Conservation (phyloP, 1,139 yeast species). For the Geotrichum europaeum region DNA sequence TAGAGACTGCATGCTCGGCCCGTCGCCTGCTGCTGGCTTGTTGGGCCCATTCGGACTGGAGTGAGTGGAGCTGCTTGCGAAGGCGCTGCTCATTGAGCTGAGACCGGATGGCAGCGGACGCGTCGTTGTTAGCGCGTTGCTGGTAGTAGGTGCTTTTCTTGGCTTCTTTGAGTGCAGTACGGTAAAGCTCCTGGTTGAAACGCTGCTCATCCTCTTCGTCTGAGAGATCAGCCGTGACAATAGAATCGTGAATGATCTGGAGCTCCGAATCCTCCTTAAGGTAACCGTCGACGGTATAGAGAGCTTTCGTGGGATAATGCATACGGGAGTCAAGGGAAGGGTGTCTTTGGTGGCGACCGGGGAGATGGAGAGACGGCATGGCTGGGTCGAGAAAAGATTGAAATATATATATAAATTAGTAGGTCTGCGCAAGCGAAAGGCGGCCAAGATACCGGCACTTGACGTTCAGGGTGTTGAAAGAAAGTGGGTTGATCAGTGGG, state of each 20-base stretch:
- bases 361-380: neutral
- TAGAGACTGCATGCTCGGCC: neutral
- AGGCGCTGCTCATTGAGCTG: slow-evolving; percentile 10
- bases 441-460: neutral
- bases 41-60: slow-evolving; percentile 8
- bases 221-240: slow-evolving; percentile 18
- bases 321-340: neutral
- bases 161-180: slow-evolving; percentile 9
- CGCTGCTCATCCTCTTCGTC: slow-evolving; percentile 12
- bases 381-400: neutral
- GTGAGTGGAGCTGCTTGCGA: slow-evolving; percentile 2
- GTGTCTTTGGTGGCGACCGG: neutral
- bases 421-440: neutral
- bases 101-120: neutral
- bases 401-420: neutral
- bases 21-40: slow-evolving; percentile 2
- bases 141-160: slow-evolving; percentile 8
- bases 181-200: slow-evolving; percentile 11
- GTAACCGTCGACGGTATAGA: slow-evolving; percentile 20
- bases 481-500: neutral
- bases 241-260: slow-evolving; percentile 25
- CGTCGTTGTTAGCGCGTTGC: slow-evolving; percentile 6
- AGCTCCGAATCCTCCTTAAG: slow-evolving; percentile 25
- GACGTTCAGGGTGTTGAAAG: neutral
- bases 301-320: neutral